Evolutionary conservation across 768 basidiomycete species (phyloP), one percentile per base, ranked within the genome.

Genomic region (Leccinum aurantiacum): DNA sequence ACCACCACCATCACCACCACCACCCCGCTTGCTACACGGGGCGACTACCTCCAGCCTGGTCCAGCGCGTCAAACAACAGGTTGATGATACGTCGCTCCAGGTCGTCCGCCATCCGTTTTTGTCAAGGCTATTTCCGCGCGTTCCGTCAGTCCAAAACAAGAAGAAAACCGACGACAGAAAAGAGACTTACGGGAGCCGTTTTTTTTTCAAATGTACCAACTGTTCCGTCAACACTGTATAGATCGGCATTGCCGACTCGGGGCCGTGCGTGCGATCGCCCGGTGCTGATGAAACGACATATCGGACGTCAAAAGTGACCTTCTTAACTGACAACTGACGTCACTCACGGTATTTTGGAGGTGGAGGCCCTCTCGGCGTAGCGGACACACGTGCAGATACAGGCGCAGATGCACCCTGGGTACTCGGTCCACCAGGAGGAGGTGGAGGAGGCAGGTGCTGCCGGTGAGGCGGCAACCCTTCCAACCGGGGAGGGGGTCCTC

Each of bases 211-310:
- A 44, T 81, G 80, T 49, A 78, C 77, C 65, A 95, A 69, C 58
- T 90, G 86, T 51, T 79, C 80, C 22, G 80, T 79, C 41, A 97
- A 77, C 17, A 89, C 78, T 53, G 84, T 79, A 62, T 80, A 94
- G 53, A 90, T 85, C 1, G 89, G 86, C 58, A 79, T 73, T n/a
- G 83, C 80, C 50, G 80, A 76, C 9, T 88, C 85, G 1, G 94
- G 89, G 55, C 97, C 96, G 72, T 98, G 95, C n/a, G 84, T 85
- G 27, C 95, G 82, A 71, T 98, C 95, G 58, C 95, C 95, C 54
- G 87, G 81, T 47, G 95, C 94, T 96, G 69, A 54, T 29, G 2
- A 41, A 25, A 53, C 6, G 9, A 29, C 15, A 25, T 22, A 0
- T 47, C 19, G 37, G 19, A 2, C 22, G 9, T 47, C 46, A 22